phyloP scores from a whole-genome alignment of 106 monocot species.

The Apostasia ramifera region DNA sequence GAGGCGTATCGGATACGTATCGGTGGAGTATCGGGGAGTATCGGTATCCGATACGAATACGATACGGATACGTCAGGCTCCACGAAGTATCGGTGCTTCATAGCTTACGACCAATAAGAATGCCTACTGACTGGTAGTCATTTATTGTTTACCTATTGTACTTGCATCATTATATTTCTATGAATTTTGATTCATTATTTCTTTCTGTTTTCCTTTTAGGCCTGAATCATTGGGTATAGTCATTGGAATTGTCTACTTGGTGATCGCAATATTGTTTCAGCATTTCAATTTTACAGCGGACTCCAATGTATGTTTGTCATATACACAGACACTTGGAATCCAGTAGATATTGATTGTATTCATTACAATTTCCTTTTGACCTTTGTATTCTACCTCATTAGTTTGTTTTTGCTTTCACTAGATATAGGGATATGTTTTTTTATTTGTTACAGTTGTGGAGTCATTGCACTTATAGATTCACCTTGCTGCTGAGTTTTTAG shows the following conservation, averaged over 20 bases:
- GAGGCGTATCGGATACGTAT: too few relatives aligned
- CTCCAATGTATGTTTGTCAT: conserved; percentile 57
- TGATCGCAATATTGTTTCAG: conserved; percentile 86
- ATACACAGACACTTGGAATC: not conserved
- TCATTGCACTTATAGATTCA: too few relatives aligned
- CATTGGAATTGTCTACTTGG: conserved; percentile 79
- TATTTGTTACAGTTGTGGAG: too few relatives aligned
- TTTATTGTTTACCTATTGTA: not conserved
- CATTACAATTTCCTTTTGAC: not conserved
- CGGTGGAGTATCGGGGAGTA: too few relatives aligned
- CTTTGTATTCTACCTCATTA: not conserved
- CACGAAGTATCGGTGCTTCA: too few relatives aligned
- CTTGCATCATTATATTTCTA: not conserved
- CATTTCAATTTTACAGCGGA: conserved; percentile 83
- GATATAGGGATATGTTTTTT: not conserved
- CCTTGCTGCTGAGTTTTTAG: too few relatives aligned
- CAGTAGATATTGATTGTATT: not conserved
- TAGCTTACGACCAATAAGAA: too few relatives aligned
- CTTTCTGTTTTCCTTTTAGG: conserved; percentile 34
- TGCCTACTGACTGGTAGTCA: too few relatives aligned
- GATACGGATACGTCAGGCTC: too few relatives aligned
- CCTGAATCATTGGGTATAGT: conserved; percentile 94
- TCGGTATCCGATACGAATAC: too few relatives aligned
- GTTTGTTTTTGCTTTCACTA: not conserved
- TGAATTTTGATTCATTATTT: conserved; percentile 2